A percentile compares a stretch with the other conserved stretches of the same genome.
Conservation (phyloP, 192 early-diverging fungal genomes). For the Backusella tarrabulga region DNA sequence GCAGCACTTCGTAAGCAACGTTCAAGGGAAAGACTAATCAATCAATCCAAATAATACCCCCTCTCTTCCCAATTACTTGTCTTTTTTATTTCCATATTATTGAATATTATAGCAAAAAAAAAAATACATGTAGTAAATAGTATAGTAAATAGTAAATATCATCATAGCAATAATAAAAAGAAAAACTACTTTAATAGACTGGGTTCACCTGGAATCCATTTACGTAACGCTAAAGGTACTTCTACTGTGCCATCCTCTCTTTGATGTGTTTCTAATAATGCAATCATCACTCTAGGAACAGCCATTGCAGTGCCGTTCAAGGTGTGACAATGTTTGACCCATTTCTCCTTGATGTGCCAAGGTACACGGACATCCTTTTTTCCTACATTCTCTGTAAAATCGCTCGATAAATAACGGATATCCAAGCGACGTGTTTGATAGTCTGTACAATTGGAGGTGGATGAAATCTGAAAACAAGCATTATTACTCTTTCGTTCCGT, state of each 20-base stretch:
- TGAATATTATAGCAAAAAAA: neutral
- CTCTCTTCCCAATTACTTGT: neutral
- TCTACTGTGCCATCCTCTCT: slow-evolving; percentile 62
- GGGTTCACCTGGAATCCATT: slow-evolving; percentile 58
- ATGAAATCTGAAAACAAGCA: slow-evolving; percentile 66
- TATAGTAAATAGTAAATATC: neutral
- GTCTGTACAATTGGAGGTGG: slow-evolving; percentile 91
- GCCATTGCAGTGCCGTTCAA: slow-evolving; percentile 93
- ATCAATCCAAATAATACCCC: slow-evolving; percentile 5
- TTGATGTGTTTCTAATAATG: slow-evolving; percentile 85
- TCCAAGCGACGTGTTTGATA: slow-evolving; percentile 86
- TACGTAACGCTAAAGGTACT: slow-evolving; percentile 68
- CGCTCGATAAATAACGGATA: slow-evolving; percentile 54
- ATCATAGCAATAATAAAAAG: neutral
- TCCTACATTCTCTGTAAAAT: slow-evolving; percentile 28
- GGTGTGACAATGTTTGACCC: slow-evolving; percentile 79
- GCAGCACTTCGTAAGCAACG: neutral
- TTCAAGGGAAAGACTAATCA: neutral
- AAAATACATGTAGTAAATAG: neutral
- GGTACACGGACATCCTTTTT: slow-evolving; percentile 17
- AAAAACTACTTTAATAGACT: slow-evolving; percentile 16
- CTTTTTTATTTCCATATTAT: neutral
- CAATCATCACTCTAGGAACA: slow-evolving; percentile 85
- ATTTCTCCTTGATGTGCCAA: slow-evolving; percentile 29
- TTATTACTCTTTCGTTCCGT: neutral